These are phyloP conservation scores for Hansenula anomala DNA, from an alignment of 1,139 yeast species.

Conservation along the genomic window DNA sequence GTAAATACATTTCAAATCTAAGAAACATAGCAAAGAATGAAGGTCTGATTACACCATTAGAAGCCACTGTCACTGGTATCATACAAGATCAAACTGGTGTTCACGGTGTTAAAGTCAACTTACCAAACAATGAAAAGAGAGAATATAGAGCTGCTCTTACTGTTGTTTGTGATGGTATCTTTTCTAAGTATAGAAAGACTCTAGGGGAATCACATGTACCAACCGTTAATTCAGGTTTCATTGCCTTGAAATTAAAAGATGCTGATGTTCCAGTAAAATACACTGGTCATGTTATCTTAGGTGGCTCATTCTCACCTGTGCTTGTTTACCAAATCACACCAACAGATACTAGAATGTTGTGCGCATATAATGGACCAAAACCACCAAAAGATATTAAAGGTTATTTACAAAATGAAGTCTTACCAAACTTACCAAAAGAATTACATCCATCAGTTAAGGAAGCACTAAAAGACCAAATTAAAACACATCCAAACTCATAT, in stretches of 20 bases:
- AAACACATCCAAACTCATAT: conserved; percentile 93
- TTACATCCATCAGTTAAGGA: conserved; percentile 61
- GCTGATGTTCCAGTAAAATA: conserved; percentile 67
- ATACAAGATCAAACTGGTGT: conserved; percentile 52
- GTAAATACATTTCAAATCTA: conserved; percentile 74
- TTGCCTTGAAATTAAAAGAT: conserved; percentile 72
- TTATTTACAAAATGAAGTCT: conserved; percentile 56
- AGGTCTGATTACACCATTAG: conserved; percentile 67
- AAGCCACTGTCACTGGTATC: conserved; percentile 73
- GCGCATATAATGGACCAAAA: conserved; percentile 75
- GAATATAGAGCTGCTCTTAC: conserved; percentile 58
- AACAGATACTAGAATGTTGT: conserved; percentile 78
- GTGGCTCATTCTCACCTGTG: conserved; percentile 76
- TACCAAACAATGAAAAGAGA: conserved; percentile 30
- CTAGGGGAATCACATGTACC: conserved; percentile 57
- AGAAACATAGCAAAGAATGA: conserved; percentile 68
- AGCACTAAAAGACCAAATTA: conserved; percentile 53
- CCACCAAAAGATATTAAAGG: conserved; percentile 68
- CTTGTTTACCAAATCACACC: conserved; percentile 83
- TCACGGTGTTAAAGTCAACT: conserved; percentile 57
- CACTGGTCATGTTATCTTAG: conserved; percentile 89
- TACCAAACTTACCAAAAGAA: conserved; percentile 63
- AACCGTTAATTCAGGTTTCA: conserved; percentile 73
- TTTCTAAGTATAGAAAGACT: conserved; percentile 84
- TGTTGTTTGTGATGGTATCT: conserved; percentile 89